Evolutionary conservation across 208 protist species (phyloP), one percentile per base, ranked within the genome.

Genomic region (Acanthamoeba sp.): DNA sequence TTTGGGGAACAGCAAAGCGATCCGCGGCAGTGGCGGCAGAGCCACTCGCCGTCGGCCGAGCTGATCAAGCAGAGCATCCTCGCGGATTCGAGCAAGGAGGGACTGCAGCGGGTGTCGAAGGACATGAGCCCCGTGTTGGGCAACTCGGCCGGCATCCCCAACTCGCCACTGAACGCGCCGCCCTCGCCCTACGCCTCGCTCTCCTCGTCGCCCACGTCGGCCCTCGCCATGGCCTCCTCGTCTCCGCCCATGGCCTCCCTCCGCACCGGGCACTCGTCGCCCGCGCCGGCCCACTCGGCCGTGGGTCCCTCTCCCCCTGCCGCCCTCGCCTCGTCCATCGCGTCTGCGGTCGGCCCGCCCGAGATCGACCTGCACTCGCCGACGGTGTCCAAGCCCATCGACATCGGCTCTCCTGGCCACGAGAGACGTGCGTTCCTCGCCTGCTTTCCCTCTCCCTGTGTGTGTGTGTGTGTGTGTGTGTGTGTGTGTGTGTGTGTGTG

Each of bases 61-160:
- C 45, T 85, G 38, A 85, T 85, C 76, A 85, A 57, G 76, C 76
- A 85, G 76, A 85, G 76, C 76, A 85, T 85, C n/a, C 76, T 85
- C 14, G 76, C 76, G 10, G 76, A 85, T 29, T 85, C 76, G 5
- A 85, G 42, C 76, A 85, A 85, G 45, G 42, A 48, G 45, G 76
- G 76, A 3, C 10, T 85, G 42, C 76, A 85, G 76, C 14, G 76
- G 4, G 18, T 36, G 27, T 85, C 76, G 42, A 38, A 57, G 27
- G 76, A 85, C 27, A 85, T 57, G 76, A 22, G 45, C 22, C 27
- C 22, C 10, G 27, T 85, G 10, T 6, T 48, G n/a, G 38, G 10
- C 62, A 71, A 71, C 62, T 71, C 62, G 62, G 62, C 32, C 62
- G 71, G 71, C 1, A 85, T 85, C 45, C 40, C 38, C 9, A 85